These are phyloP conservation scores for Apiotrichum veenhuisii DNA, from an alignment of 1,284 basidiomycete species.

Conservation along the genomic window DNA sequence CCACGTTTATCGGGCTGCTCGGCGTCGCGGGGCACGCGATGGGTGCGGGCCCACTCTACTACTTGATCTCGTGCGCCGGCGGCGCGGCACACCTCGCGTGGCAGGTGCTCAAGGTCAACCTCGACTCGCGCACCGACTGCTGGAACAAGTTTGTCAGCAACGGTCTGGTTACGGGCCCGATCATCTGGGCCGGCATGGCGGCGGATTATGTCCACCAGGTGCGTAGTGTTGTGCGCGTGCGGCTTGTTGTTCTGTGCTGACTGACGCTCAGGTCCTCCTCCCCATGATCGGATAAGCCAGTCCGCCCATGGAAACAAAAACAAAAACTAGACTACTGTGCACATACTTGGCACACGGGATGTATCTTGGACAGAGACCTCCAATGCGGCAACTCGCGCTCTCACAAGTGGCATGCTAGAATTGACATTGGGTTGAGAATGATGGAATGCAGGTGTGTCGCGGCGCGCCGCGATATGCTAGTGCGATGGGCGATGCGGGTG, in stretches of 20 bases:
- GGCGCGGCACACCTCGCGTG: conserved; percentile 75
- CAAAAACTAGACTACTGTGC: neutral
- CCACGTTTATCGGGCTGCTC: conserved; percentile 69
- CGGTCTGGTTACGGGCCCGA: conserved; percentile 74
- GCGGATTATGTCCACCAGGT: conserved; percentile 63
- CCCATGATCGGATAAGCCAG: neutral
- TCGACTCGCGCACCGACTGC: conserved; percentile 75
- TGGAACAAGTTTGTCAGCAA: conserved; percentile 89
- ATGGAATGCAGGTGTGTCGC: neutral
- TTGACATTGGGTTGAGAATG: neutral
- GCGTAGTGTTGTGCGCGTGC: too few species aligned
- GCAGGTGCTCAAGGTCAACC: conserved; percentile 72
- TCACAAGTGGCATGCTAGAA: neutral
- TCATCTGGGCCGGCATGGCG: conserved; percentile 79
- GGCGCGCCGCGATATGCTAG: too few species aligned
- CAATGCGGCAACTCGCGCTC: too few species aligned
- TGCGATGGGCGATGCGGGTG: too few species aligned
- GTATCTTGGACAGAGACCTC: neutral
- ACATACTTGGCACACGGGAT: neutral
- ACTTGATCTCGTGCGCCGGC: conserved; percentile 64
- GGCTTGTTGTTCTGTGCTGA: neutral
- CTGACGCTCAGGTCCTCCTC: conserved; percentile 9
- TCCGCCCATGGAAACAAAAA: too few species aligned
- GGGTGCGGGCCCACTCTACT: conserved; percentile 72
- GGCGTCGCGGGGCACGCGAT: conserved; percentile 75